A percentile compares a stretch with the other conserved stretches of the same genome.
phyloP scores from a whole-genome alignment of 1,284 basidiomycete species.

The Cutaneotrichosporon sp. region DNA sequence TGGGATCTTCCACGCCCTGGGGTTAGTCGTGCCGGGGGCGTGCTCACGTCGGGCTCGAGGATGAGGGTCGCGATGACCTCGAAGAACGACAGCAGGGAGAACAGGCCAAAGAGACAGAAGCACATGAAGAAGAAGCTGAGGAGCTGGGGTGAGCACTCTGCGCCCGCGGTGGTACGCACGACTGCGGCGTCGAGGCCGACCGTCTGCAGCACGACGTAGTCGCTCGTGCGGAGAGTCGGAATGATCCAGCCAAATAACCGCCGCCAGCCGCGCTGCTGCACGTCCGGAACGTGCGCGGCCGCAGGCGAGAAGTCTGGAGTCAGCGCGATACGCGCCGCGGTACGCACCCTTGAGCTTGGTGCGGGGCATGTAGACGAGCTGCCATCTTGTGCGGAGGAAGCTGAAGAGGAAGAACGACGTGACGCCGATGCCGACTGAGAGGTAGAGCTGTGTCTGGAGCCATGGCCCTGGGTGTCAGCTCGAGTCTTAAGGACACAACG shows the following conservation, averaged over 20 bases:
- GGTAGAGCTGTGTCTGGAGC: slow-evolving; percentile 79
- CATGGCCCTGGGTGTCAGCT: slow-evolving; percentile 26
- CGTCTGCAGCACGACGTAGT: slow-evolving; percentile 92
- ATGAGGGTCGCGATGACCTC: slow-evolving; percentile 75
- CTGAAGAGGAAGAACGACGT: slow-evolving; percentile 84
- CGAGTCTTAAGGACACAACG: background rate
- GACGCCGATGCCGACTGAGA: slow-evolving; percentile 77
- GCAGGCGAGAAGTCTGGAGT: slow-evolving; percentile 46
- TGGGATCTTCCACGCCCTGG: slow-evolving; percentile 67
- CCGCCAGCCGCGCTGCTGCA: slow-evolving; percentile 20
- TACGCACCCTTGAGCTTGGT: slow-evolving; percentile 88
- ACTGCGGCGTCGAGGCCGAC: slow-evolving; percentile 96
- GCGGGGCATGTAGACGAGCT: slow-evolving; percentile 83
- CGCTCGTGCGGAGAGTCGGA: slow-evolving; percentile 85
- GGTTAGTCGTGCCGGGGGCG: slow-evolving; percentile 26
- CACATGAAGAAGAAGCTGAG: slow-evolving; percentile 94
- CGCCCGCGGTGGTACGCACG: slow-evolving; percentile 55
- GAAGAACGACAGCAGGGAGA: slow-evolving; percentile 61
- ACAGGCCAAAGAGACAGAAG: slow-evolving; percentile 80
- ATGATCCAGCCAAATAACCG: slow-evolving; percentile 90
- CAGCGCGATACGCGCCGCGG: background rate
- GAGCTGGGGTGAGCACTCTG: slow-evolving; percentile 62
- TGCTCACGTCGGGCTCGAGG: slow-evolving; percentile 80
- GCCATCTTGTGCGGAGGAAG: slow-evolving; percentile 81
- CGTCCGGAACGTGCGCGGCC: slow-evolving; percentile 40